Base-by-base conservation (phyloP, 345 rosid genomes). In the Ricinus communis region DNA sequence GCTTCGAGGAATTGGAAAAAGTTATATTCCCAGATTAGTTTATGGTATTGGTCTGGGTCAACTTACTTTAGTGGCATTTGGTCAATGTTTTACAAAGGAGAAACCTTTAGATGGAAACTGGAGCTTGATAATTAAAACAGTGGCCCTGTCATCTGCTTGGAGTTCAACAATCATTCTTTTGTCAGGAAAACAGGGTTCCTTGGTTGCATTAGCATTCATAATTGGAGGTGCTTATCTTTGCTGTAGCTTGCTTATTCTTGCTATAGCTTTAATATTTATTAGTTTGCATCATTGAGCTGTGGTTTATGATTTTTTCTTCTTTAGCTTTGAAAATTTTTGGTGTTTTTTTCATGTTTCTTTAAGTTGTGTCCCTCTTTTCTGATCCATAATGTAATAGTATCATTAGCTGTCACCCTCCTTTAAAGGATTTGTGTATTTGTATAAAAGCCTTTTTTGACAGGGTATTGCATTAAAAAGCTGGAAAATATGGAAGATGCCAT, bases 151-250 rank as follows among this genome's bases (percentile, higher is more conserved):
- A 67, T 91, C 97, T 75, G 83, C 91, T 22, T 88, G 87, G 83
- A 91, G 96, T 81, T 73, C 97, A 73, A 82, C 95, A 43, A 69
- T 94, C 57, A 88, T 91, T 57, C 49, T 87, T 73, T 75, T 94
- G 77, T 87, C 87, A 4, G 97, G 97, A 71, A 85, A 84, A 71
- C 98, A 94, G 82, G 98, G 97, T 74, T 72, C 98, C 47, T 74
- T 89, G 86, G 77, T 87, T 50, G 85, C 89, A 62, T 73, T 90
- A 76, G 96, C 86, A 68, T 81, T 82, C 50, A 38, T 91, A 43
- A 57, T 85, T 52, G 96, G 91, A 83, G 97, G 97, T 90, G 76
- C 21, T 19, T 69, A 76, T 70, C 49, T 46, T 59, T n/a, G n/a
- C n/a, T n/a, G n/a, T n/a, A n/a, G n/a, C n/a, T n/a, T n/a, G n/a